These are phyloP conservation scores for Aureobasidium sp. DNA, from an alignment of 2,329 filamentous ascomycete genomes.

Conservation along the genomic window DNA sequence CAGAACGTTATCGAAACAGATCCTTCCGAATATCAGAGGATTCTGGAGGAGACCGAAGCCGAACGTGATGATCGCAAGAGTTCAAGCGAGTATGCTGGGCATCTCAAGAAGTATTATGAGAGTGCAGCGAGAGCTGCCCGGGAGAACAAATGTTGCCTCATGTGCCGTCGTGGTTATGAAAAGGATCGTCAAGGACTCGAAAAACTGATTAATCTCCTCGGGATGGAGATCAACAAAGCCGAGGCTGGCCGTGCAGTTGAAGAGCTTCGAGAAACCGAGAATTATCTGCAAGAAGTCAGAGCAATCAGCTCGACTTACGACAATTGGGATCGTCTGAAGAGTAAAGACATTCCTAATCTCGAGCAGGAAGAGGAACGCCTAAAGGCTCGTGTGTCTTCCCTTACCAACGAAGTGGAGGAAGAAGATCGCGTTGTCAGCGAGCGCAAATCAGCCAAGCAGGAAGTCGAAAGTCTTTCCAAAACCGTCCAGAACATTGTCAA, in stretches of 20 bases:
- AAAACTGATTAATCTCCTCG: conserved; percentile 61
- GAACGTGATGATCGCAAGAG: conserved; percentile 59
- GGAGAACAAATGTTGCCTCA: conserved; percentile 64
- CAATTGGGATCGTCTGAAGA: conserved; percentile 60
- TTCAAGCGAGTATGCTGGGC: conserved; percentile 50
- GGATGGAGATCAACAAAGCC: conserved; percentile 39
- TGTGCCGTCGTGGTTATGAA: conserved; percentile 66
- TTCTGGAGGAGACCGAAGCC: conserved; percentile 46
- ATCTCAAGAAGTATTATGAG: conserved; percentile 46
- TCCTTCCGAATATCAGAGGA: conserved; percentile 44
- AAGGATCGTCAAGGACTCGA: conserved; percentile 52
- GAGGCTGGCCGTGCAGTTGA: conserved; percentile 43
- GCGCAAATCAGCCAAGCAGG: conserved; percentile 57
- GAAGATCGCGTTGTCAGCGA: conserved; percentile 63
- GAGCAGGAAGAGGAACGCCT: conserved; percentile 56
- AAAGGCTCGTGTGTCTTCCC: conserved; percentile 30
- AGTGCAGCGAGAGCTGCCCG: conserved; percentile 61
- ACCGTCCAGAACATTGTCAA: conserved; percentile 70
- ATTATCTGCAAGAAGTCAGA: conserved; percentile 53
- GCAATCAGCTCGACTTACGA: conserved; percentile 51
- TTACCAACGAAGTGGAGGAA: conserved; percentile 44
- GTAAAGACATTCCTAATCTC: conserved; percentile 62
- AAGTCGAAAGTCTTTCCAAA: conserved; percentile 68
- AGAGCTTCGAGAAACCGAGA: conserved; percentile 55
- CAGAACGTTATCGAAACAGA: conserved; percentile 49